phyloP scores from a whole-genome alignment of 2,329 filamentous ascomycete species.

The Calonectria ilicicola region DNA sequence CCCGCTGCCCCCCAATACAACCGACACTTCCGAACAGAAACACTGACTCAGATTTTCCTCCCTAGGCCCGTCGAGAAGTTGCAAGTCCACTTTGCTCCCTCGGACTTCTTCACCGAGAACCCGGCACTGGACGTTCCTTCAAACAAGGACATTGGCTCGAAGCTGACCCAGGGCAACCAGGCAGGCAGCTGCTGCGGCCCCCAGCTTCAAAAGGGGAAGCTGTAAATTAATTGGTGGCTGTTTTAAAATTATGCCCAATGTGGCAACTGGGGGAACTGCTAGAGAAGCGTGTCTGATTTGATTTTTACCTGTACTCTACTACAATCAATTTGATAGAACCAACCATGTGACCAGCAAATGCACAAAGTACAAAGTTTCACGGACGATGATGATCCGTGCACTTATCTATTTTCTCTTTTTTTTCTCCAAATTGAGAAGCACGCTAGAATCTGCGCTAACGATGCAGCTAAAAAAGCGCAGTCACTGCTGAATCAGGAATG shows the following conservation, averaged over 20 bases:
- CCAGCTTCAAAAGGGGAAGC: constrained; percentile 19
- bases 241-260: background rate
- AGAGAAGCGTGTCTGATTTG: background rate
- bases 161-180: constrained; percentile 18
- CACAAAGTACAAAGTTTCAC: background rate
- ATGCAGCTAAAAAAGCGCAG: background rate
- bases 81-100: constrained; percentile 58
- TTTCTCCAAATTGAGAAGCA: constrained; percentile 17
- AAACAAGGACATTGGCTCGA: constrained; percentile 22
- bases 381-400: background rate
- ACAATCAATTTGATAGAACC: background rate
- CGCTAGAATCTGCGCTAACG: constrained; percentile 3
- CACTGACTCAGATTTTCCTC: background rate
- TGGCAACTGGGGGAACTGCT: background rate
- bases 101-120: constrained; percentile 62
- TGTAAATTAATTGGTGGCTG: constrained; percentile 6
- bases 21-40: background rate
- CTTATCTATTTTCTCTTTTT: constrained; percentile 22
- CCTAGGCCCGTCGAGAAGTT: constrained; percentile 59
- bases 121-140: constrained; percentile 60
- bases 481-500: background rate
- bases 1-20: background rate
- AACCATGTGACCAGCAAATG: background rate
- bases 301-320: constrained; percentile 13
- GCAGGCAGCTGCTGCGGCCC: constrained; percentile 15